Base-by-base conservation (phyloP, 345 rosid species). In the Brassica juncea region DNA sequence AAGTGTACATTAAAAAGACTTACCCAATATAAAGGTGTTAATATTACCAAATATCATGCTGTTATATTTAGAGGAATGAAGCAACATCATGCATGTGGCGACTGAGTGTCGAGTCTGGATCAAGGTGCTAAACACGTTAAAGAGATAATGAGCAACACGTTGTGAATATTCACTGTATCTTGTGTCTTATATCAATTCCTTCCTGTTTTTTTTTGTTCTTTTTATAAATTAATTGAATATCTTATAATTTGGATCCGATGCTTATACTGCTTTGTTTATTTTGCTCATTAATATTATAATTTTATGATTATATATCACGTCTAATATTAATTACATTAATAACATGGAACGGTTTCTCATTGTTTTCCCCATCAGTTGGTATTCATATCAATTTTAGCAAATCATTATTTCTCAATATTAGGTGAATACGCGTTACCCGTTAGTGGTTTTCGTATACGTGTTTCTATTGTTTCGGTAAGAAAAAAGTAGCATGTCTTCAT, bases 61-160 rank as follows among this genome's bases (percentile, higher is more conserved):
- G 37, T 30, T 30, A 62, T 28, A 62, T 28, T 14, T 30, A 6
- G 37, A 35, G 21, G n/a, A 59, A 2, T 27, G 19, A 76, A 16
- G 61, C 23, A 15, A 4, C 5, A 61, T 8, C 59, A n/a, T 19
- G 67, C 59, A n/a, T 19, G 67, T 37, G 44, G 27, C 0, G 8
- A 7, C 68, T 14, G 68, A 73, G 23, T 16, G 31, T 54, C 44
- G 21, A 57, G 73, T 31, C 16, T 47, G 52, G 8, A 52, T 44
- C 44, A 70, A 71, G 66, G 76, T 77, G 81, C 72, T 37, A 71
- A 77, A 49, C 81, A 77, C 81, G 81, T 71, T 64, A 16, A 34
- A 47, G 19, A 54, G 32, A 37, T 70, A 54, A 71, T 77, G 81
- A 64, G 59, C 59, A 64, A 54, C 76, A 77, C 72, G 81, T 77